A percentile compares a stretch with the other conserved stretches of the same genome.
Evolutionary conservation across 1,139 yeast species (phyloP).

Genomic region (Geotrichum candidum): DNA sequence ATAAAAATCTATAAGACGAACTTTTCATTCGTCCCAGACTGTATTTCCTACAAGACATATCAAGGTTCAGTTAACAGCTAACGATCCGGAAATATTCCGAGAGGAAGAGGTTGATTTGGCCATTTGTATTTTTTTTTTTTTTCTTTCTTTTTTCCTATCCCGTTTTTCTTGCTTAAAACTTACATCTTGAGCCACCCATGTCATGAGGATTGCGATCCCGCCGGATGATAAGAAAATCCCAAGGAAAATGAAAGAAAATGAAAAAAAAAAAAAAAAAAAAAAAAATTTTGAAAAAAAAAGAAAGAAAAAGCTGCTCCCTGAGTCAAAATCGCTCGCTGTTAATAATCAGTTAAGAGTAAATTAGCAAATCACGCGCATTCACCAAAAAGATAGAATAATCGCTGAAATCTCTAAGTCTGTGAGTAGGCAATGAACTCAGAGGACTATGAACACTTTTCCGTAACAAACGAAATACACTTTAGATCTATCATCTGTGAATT

Average conservation of each 20-base stretch:
- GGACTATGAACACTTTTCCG: too few relatives aligned
- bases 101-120: too few relatives aligned
- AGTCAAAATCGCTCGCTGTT: neutral
- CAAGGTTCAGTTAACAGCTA: neutral
- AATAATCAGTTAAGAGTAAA: neutral
- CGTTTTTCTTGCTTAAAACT: neutral
- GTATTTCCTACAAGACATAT: slow-evolving; percentile 3
- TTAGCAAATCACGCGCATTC: neutral
- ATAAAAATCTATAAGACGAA: slow-evolving; percentile 41
- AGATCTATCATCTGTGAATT: too few relatives aligned
- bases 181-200: slow-evolving; percentile 72
- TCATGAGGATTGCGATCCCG: slow-evolving; percentile 62
- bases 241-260: neutral
- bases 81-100: neutral
- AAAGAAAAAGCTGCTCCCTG: neutral
- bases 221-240: slow-evolving; percentile 42
- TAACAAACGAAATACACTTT: too few relatives aligned
- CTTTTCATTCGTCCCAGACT: slow-evolving; percentile 6
- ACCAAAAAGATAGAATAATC: neutral
- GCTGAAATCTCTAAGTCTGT: too few relatives aligned
- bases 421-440: neutral
- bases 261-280: too few relatives aligned
- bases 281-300: too few relatives aligned
- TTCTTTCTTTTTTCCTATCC: too few relatives aligned
- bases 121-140: too few relatives aligned